Conservation (phyloP, 2,329 filamentous ascomycete species). For the Podosphaera xanthii region DNA sequence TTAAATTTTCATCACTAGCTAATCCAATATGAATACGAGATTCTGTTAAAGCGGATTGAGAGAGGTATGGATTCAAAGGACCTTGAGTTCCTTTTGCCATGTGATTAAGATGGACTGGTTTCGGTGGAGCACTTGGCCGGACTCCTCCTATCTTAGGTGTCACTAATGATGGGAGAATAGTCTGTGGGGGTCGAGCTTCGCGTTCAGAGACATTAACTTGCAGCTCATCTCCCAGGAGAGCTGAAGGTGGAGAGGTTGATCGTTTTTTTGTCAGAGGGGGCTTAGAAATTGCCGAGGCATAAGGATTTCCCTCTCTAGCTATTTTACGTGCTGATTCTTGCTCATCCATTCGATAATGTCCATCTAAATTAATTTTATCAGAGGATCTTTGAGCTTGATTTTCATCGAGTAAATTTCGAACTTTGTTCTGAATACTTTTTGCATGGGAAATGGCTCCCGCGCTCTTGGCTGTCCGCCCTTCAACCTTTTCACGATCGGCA, state of each 20-base stretch:
- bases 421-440: slow-evolving; percentile 74
- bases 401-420: slow-evolving; percentile 67
- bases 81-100: slow-evolving; percentile 20
- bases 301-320: slow-evolving; percentile 6
- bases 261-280: not conserved
- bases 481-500: slow-evolving; percentile 26
- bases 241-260: not conserved
- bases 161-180: slow-evolving; percentile 8
- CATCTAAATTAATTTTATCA: slow-evolving; percentile 50
- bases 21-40: not conserved
- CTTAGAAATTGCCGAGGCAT: slow-evolving; percentile 11
- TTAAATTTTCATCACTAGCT: not conserved
- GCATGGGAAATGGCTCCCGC: slow-evolving; percentile 41
- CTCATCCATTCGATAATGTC: slow-evolving; percentile 77
- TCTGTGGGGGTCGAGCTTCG: slow-evolving; percentile 4
- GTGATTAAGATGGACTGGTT: slow-evolving; percentile 37
- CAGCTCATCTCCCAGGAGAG: not conserved
- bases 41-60: not conserved
- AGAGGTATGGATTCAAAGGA: slow-evolving; percentile 23
- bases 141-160: slow-evolving; percentile 15
- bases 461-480: slow-evolving; percentile 28
- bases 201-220: not conserved
- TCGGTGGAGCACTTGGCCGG: slow-evolving; percentile 34
- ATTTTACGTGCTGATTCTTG: slow-evolving; percentile 5
- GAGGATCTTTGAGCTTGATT: slow-evolving; percentile 35